These are phyloP conservation scores for Fusarium musae DNA, from an alignment of 2,329 filamentous ascomycete species.

Conservation along the genomic window DNA sequence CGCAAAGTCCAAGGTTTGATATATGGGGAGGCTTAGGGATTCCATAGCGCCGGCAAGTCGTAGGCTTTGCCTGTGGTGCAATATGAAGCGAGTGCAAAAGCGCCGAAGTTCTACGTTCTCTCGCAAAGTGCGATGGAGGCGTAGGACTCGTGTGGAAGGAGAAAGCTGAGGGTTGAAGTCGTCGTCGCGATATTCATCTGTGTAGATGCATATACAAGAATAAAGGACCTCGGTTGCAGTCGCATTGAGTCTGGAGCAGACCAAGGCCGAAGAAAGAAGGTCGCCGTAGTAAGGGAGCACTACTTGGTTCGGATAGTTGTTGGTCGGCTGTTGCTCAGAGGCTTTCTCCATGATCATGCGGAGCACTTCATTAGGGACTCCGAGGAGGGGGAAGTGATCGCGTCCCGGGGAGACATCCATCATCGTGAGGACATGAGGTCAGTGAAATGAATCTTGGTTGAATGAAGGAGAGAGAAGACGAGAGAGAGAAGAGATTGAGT, in stretches of 20 bases:
- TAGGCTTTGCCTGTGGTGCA: background rate
- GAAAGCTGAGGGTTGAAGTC: background rate
- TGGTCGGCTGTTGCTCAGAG: background rate
- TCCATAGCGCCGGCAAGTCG: background rate
- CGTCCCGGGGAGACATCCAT: background rate
- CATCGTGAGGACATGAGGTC: background rate
- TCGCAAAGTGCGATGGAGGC: background rate
- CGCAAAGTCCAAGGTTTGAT: background rate
- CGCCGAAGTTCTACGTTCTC: background rate
- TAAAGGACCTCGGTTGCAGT: background rate
- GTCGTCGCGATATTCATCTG: background rate
- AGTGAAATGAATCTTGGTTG: background rate
- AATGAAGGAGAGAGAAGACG: background rate
- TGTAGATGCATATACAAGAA: background rate
- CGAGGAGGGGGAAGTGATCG: background rate
- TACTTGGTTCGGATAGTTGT: too few species aligned
- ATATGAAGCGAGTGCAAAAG: background rate
- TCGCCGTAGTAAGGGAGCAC: background rate
- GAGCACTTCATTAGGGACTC: background rate
- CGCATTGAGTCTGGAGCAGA: background rate
- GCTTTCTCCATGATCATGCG: background rate
- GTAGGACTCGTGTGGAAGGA: too few species aligned
- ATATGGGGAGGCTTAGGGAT: background rate
- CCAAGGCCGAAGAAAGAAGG: background rate
- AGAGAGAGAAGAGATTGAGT: background rate